Percentiles rank a stretch among this genome's conserved stretches.
Evolutionary conservation across 2,329 filamentous ascomycete genomes (phyloP).

Genomic region (Botrytis cinerea): DNA sequence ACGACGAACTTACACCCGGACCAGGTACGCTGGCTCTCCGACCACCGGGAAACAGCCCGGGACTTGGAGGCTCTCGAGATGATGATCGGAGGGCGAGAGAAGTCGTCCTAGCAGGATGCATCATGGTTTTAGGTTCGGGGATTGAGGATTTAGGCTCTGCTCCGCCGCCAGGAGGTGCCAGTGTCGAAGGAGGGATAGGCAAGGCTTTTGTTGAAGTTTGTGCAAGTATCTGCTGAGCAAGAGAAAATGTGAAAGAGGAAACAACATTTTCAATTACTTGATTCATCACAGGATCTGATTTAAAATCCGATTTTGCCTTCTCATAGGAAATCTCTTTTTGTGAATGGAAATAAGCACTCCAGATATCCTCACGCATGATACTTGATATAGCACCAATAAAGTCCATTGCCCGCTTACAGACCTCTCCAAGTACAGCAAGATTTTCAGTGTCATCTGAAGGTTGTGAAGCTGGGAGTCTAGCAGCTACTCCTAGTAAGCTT

Average conservation of each 20-base stretch:
- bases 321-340: conserved; percentile 23
- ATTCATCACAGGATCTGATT: conserved; percentile 44
- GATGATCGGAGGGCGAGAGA: conserved; percentile 54
- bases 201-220: conserved; percentile 72
- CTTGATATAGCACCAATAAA: conserved; percentile 82
- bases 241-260: conserved; percentile 74
- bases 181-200: conserved; percentile 63
- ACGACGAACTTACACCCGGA: conserved; percentile 45
- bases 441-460: conserved; percentile 67
- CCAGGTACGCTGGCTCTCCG: conserved; percentile 46
- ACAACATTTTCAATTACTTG: conserved; percentile 72
- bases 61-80: conserved; percentile 52
- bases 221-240: conserved; percentile 73
- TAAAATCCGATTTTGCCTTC: conserved; percentile 41
- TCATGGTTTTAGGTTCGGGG: conserved; percentile 69
- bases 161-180: conserved; percentile 46
- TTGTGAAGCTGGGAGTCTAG: conserved; percentile 51
- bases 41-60: conserved; percentile 55
- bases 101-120: conserved; percentile 66
- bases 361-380: conserved; percentile 76
- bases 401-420: conserved; percentile 78
- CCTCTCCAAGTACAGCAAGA: conserved; percentile 76
- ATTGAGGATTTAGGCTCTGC: conserved; percentile 63
- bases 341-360: conserved; percentile 53
- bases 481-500: conserved; percentile 58